These are phyloP conservation scores for Syzygium malaccense DNA, from an alignment of 441 rosid species.

Conservation along the genomic window DNA sequence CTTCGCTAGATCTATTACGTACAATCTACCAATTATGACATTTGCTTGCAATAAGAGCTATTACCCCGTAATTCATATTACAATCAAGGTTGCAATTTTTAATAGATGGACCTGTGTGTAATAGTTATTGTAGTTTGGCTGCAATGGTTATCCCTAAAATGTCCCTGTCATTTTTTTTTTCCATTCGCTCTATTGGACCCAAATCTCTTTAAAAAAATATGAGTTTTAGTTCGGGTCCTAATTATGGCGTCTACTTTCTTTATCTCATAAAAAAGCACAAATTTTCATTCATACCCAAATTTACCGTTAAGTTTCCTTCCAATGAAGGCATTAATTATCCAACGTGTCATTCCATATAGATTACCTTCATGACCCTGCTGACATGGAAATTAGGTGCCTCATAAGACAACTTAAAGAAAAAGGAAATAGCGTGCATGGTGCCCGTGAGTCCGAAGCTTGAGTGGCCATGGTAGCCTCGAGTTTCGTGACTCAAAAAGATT, in stretches of 20 bases:
- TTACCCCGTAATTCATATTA: neutral
- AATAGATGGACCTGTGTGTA: rapidly evolving
- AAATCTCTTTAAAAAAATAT: neutral
- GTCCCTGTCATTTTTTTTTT: neutral
- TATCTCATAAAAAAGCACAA: rapidly evolving
- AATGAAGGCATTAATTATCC: rapidly evolving
- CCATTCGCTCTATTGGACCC: neutral
- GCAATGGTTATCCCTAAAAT: too few species aligned
- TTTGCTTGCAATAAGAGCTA: neutral
- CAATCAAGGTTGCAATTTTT: neutral
- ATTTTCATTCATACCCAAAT: rapidly evolving
- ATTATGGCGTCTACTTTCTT: neutral
- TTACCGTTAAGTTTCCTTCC: rapidly evolving
- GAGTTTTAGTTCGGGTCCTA: neutral
- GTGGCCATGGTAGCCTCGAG: neutral
- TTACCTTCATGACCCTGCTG: rapidly evolving
- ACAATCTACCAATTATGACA: neutral
- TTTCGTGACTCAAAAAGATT: too few species aligned
- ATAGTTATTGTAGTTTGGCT: neutral
- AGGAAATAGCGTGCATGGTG: rapidly evolving
- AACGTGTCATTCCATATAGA: rapidly evolving
- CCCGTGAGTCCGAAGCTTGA: too few species aligned
- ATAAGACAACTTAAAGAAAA: rapidly evolving
- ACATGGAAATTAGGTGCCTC: neutral
- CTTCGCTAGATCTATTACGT: neutral